A percentile compares a stretch with the other conserved stretches of the same genome.
Evolutionary conservation across 495 filamentous ascomycete genomes (phyloP).

Genomic region (Penicillium cinerascens): DNA sequence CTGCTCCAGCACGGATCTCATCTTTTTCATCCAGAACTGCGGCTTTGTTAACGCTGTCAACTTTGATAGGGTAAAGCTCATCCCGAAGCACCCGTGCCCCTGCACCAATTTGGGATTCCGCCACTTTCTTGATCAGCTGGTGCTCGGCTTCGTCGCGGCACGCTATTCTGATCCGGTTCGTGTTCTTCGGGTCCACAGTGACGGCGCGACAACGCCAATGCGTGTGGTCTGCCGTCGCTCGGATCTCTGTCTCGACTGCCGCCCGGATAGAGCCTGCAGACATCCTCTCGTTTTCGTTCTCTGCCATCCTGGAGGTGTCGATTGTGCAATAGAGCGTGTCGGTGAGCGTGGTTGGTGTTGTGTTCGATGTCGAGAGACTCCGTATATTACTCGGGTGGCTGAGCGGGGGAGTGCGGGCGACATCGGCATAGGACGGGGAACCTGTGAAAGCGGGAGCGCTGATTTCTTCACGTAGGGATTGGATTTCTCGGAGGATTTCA

Average conservation of each 20-base stretch:
- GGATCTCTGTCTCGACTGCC: constrained; percentile 26
- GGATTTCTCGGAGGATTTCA: no score
- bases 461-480: no score
- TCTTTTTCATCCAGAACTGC: constrained; percentile 24
- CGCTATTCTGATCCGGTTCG: constrained; percentile 23
- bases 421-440: no score
- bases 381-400: no score
- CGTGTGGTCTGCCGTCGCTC: constrained; percentile 16
- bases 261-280: constrained; percentile 23
- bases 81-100: constrained; percentile 29
- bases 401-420: no score
- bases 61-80: constrained; percentile 32
- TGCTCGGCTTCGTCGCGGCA: no score
- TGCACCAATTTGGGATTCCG: constrained; percentile 15
- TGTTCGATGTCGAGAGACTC: no score
- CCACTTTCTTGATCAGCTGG: constrained; percentile 26
- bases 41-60: constrained; percentile 29
- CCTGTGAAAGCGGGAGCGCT: no score
- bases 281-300: constrained; percentile 18
- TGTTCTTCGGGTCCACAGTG: constrained; percentile 20
- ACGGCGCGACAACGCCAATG: constrained; percentile 30
- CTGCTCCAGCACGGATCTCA: constrained; percentile 10
- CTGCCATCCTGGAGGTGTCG: constrained; percentile 23
- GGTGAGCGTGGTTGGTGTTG: constrained; percentile 19
- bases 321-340: constrained; percentile 22